phyloP scores from a whole-genome alignment of 768 basidiomycete species.

The Pluteus cervinus region DNA sequence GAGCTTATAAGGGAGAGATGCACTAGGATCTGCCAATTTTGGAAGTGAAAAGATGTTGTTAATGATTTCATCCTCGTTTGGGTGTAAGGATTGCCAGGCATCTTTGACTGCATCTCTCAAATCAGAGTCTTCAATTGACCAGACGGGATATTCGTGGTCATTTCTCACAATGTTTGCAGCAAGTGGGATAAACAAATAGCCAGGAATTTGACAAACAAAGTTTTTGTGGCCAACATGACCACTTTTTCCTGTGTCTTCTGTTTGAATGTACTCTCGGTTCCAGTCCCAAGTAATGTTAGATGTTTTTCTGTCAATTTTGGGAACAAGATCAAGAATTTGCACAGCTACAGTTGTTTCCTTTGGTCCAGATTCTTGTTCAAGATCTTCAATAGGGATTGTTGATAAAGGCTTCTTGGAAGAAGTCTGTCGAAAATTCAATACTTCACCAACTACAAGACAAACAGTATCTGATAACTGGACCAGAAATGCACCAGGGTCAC shows the following conservation, averaged over 20 bases:
- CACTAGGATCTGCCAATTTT: not conserved
- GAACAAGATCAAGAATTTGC: not conserved
- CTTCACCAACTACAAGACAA: constrained; percentile 4
- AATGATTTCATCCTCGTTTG: not conserved
- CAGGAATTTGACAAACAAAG: not conserved
- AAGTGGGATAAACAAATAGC: not conserved
- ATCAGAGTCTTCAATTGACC: not conserved
- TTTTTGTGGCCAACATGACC: not conserved
- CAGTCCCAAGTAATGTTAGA: constrained; percentile 1
- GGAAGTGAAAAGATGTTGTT: not conserved
- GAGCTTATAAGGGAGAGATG: not conserved
- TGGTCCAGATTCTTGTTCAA: not conserved
- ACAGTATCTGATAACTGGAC: not conserved
- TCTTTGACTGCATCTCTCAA: not conserved
- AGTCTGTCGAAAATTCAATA: constrained; percentile 1
- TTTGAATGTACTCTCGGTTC: constrained; percentile 1
- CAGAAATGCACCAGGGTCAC: constrained; percentile 9
- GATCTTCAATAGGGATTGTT: not conserved
- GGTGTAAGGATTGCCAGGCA: not conserved
- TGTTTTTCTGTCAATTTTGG: not conserved
- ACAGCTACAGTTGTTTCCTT: not conserved
- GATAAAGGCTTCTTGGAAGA: not conserved
- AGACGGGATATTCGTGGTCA: not conserved
- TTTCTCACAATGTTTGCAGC: too few species aligned
- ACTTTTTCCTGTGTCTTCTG: not conserved